A percentile compares a stretch with the other conserved stretches of the same genome.
Conservation (phyloP, 176 grass and related monocot species). For the Carex kokanica region DNA sequence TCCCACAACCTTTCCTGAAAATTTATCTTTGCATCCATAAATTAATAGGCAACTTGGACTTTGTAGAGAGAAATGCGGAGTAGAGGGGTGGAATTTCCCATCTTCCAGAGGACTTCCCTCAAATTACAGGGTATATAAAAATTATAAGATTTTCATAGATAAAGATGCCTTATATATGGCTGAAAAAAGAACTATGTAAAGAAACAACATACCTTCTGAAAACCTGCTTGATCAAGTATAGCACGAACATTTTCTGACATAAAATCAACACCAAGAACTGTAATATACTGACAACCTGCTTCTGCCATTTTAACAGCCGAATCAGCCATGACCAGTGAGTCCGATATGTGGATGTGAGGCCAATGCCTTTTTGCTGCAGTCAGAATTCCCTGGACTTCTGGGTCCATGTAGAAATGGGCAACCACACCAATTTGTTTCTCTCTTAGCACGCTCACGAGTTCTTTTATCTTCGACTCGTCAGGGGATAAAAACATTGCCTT, state of each 20-base stretch:
- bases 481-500: slow-evolving; percentile 93
- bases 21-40: not conserved
- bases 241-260: slow-evolving; percentile 99
- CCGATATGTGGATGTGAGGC: slow-evolving; percentile 96
- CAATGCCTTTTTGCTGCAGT: slow-evolving; percentile 87
- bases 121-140: not conserved
- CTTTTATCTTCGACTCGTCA: slow-evolving; percentile 53
- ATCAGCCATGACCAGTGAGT: slow-evolving; percentile 96
- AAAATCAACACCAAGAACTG: slow-evolving; percentile 95
- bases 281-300: slow-evolving; percentile 82
- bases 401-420: slow-evolving; percentile 99
- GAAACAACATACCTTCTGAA: slow-evolving; percentile 50
- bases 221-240: slow-evolving; percentile 98
- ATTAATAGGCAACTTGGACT: not conserved
- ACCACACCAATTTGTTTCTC: slow-evolving; percentile 84
- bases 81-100: not conserved
- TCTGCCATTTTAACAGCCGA: slow-evolving; percentile 95
- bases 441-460: slow-evolving; percentile 56
- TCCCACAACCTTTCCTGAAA: not conserved
- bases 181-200: not conserved
- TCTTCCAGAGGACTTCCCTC: not conserved
- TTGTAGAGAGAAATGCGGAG: not conserved
- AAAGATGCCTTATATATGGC: not conserved
- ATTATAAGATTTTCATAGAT: not conserved
- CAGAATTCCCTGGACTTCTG: slow-evolving; percentile 92